Conservation (phyloP, 2,329 filamentous ascomycete species). For the Coleophoma cylindrospora region DNA sequence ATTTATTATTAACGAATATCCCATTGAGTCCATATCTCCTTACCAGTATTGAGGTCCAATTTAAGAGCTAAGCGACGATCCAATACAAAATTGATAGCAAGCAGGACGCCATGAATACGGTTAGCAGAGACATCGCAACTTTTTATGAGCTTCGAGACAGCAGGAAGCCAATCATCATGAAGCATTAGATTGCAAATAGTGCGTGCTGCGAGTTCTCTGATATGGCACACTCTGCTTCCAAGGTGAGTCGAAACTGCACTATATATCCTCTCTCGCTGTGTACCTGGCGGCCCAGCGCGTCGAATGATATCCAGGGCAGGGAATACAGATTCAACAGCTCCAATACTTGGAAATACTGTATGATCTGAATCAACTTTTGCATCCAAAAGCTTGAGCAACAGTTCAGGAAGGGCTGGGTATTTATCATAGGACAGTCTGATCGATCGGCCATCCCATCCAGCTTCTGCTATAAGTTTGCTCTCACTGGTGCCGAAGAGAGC, state of each 20-base stretch:
- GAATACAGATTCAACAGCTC: slow-evolving; percentile 66
- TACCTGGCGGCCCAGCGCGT: slow-evolving; percentile 60
- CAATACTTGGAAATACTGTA: slow-evolving; percentile 25
- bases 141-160: slow-evolving; percentile 27
- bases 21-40: slow-evolving; percentile 13
- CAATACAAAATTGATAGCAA: slow-evolving; percentile 51
- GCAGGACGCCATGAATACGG: slow-evolving; percentile 50
- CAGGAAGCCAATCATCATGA: slow-evolving; percentile 40
- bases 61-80: slow-evolving; percentile 40
- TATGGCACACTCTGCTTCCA: slow-evolving; percentile 70
- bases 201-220: slow-evolving; percentile 74
- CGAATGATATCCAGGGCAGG: slow-evolving; percentile 79
- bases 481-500: slow-evolving; percentile 71
- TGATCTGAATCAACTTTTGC: slow-evolving; percentile 9
- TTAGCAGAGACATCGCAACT: slow-evolving; percentile 38
- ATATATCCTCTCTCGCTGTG: slow-evolving; percentile 49
- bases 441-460: slow-evolving; percentile 58
- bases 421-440: slow-evolving; percentile 65
- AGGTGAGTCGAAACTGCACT: slow-evolving; percentile 57
- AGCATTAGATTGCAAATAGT: slow-evolving; percentile 62
- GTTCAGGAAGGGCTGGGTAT: slow-evolving; percentile 58
- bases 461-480: slow-evolving; percentile 57
- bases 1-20: slow-evolving; percentile 10
- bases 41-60: slow-evolving; percentile 39
- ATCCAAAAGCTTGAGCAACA: slow-evolving; percentile 58